These are phyloP conservation scores for Cinnamomum micranthum DNA, from an alignment of 164 flowering plant genomes.

Conservation along the genomic window DNA sequence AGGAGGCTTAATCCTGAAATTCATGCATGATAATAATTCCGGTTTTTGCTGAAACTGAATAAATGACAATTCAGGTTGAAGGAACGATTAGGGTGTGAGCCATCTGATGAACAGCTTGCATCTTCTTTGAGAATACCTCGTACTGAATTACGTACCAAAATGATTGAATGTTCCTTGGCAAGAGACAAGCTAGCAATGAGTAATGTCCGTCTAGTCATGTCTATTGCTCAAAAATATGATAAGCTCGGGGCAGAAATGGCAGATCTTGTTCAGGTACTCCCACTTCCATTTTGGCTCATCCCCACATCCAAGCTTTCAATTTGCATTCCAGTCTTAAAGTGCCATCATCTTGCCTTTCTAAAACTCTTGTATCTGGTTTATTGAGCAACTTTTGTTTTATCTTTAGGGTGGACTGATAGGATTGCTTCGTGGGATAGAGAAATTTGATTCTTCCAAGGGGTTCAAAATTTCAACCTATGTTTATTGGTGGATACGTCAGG, in stretches of 20 bases:
- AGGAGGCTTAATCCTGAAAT: not conserved
- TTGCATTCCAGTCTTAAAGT: not conserved
- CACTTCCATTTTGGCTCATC: not conserved
- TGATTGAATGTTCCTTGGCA: conserved; percentile 73
- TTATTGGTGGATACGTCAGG: conserved; percentile 99
- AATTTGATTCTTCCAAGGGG: conserved; percentile 95
- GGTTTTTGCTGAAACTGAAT: not conserved
- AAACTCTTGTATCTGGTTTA: not conserved
- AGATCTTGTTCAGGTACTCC: conserved; percentile 85
- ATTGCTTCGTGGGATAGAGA: conserved; percentile 92
- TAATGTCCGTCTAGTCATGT: conserved; percentile 91
- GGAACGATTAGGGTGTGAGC: conserved; percentile 76
- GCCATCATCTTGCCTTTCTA: not conserved
- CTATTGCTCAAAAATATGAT: conserved; percentile 83
- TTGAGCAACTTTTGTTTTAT: not conserved
- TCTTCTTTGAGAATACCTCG: conserved; percentile 63
- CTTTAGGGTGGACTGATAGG: conserved; percentile 91
- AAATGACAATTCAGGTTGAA: conserved; percentile 45
- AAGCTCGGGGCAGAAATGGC: conserved; percentile 93
- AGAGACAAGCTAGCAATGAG: conserved; percentile 94
- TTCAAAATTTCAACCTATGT: conserved; percentile 93
- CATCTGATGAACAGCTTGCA: conserved; percentile 86
- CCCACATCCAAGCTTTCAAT: not conserved
- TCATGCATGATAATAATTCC: no score
- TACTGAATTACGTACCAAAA: conserved; percentile 47